Base-by-base conservation (phyloP, 1,139 yeast genomes). In the Pichia sp. region DNA sequence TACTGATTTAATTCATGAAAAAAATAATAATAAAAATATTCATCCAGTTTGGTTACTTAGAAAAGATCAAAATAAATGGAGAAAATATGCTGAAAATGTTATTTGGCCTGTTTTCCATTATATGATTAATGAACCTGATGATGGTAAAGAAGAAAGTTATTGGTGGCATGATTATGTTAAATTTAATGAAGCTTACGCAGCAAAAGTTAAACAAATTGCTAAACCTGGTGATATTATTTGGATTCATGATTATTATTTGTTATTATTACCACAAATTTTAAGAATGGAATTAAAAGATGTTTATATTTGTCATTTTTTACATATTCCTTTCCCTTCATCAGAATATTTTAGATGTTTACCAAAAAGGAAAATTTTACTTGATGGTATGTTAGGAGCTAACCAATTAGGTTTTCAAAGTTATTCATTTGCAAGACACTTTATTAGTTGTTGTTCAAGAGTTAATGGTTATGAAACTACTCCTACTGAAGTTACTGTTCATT, bases 21-120 rank as follows among this genome's bases (percentile, higher is more conserved):
- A 71, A 11, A 71, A 73, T 51, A 64, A 68, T 12, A 65, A 76
- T 24, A 70, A 73, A 23, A 71, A 77, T 48, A 72, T 84, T 39
- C 92, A 83, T 60, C 96, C 97, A 0, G 85, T 90, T 40, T 89
- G 96, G 96, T 69, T 89, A 39, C 69, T 83, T 49, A 72, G 90
- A 52, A 73, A 80, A 53, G 84, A 84, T 61, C 82, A 77, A 57
- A 66, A 70, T 40, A 69, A 92, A 56, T 92, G 97, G 96, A 72
- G 96, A 57, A 71, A 72, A 49, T 90, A 87, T 61, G 96, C 97
- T 0, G 98, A 92, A 60, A 80, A 84, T 55, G 82, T 82, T 25
- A 70, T 94, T 38, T 94, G 98, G 97, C 96, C 97, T 1, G 83
- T 87, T 3, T 80, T 90, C 64, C 98, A 94, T 63, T 92, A 92